Base-by-base conservation (phyloP, 805 yeast genomes). In the Zygosaccharomyces rouxii region DNA sequence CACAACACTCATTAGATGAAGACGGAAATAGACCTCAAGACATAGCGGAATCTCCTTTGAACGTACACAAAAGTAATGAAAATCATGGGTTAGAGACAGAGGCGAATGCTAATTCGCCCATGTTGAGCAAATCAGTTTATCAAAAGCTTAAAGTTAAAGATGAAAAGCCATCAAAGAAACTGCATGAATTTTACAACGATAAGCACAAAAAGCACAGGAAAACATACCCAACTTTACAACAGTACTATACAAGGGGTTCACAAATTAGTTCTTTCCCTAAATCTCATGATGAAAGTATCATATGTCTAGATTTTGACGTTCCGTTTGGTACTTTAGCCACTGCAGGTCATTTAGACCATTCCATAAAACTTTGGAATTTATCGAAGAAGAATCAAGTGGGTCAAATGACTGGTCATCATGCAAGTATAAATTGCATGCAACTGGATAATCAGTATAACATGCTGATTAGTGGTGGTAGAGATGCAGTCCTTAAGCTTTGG, bases 321-420 rank as follows among this genome's bases (percentile, higher is more conserved):
- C 92, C 92, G 11, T 85, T 82, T 65, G 90, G 89, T 2, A 80
- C 81, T 1, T 57, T 88, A 64, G 90, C 89, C 1, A 78, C 90
- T 13, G 88, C 96, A 0, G 66, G 62, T 2, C 79, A 89, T 10
- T 68, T 80, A 56, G 96, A 89, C 62, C 86, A 83, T 61, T 79
- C 85, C 0, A 84, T 89, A 3, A 76, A 84, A 54, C 85, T 89
- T 4, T 89, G 96, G 96, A 95, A 89, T 69, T 66, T 85, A 56
- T 77, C 83, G 33, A 72, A 77, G 25, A 76, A 79, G 9, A 71
- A 71, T 49, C 75, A 77, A 42, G 58, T 69, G 22, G 82, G 82
- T 2, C 59, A 71, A 28, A 68, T 84, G 42, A 77, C 71, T 46
- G 89, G 89, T 16, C 92, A 85, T 59, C 28, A 51, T 25, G 79